Conservation (phyloP, 139 green algal species). For the Nannochloris sp. region DNA sequence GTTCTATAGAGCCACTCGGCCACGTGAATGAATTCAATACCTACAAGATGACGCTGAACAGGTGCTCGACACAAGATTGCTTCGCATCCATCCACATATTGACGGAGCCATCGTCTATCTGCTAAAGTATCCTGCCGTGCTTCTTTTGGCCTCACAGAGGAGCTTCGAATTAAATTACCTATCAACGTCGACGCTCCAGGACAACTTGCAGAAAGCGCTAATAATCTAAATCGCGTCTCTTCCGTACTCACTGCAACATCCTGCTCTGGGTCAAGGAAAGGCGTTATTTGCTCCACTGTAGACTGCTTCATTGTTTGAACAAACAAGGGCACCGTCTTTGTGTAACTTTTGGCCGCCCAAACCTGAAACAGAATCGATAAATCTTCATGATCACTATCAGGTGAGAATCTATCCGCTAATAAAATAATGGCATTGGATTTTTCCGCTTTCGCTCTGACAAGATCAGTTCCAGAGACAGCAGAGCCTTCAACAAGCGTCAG, state of each 20-base stretch:
- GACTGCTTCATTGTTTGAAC: slow-evolving; percentile 58
- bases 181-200: slow-evolving; percentile 69
- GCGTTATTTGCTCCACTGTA: slow-evolving; percentile 43
- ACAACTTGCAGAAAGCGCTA: slow-evolving; percentile 57
- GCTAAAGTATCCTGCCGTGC: slow-evolving; percentile 28
- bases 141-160: slow-evolving; percentile 20
- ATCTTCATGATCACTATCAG: slow-evolving; percentile 57
- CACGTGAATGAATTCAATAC: slow-evolving; percentile 21
- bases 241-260: slow-evolving; percentile 61
- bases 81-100: slow-evolving; percentile 66
- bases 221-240: slow-evolving; percentile 47
- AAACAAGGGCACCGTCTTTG: slow-evolving; percentile 65
- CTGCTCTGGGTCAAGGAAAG: slow-evolving; percentile 62
- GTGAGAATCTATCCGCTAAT: slow-evolving; percentile 61
- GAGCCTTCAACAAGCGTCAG: slow-evolving; percentile 65
- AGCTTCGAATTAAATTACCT: slow-evolving; percentile 52
- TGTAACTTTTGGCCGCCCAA: slow-evolving; percentile 75
- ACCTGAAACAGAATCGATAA: slow-evolving; percentile 69
- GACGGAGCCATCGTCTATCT: slow-evolving; percentile 56
- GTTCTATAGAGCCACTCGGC: slow-evolving; percentile 38
- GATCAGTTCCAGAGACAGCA: slow-evolving; percentile 53
- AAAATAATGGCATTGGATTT: slow-evolving; percentile 43
- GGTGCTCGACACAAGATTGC: slow-evolving; percentile 30
- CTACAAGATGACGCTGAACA: slow-evolving; percentile 15
- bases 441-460: slow-evolving; percentile 39